Conservation (phyloP, 75 land plant species). For the Adiantum capillusveneris region DNA sequence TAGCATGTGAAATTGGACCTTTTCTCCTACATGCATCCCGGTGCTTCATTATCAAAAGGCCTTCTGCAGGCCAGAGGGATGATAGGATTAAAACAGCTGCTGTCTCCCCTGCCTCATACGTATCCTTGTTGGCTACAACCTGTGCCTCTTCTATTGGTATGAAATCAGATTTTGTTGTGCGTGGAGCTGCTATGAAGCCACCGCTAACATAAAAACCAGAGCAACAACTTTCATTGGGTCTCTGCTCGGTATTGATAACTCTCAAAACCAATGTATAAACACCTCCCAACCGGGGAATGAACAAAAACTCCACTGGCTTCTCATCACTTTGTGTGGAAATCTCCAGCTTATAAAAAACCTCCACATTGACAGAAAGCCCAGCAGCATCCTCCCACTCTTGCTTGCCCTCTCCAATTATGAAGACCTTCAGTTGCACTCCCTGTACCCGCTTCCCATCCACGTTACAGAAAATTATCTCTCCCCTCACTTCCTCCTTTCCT, state of each 20-base stretch:
- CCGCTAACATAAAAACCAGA: not conserved
- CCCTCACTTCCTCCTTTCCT: not conserved
- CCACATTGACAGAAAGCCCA: conserved; percentile 1
- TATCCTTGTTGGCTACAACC: not conserved
- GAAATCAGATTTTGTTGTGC: not conserved
- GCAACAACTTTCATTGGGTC: not conserved
- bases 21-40: not conserved
- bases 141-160: not conserved
- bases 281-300: not conserved
- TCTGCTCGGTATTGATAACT: not conserved
- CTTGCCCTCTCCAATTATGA: not conserved
- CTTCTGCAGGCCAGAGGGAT: conserved; percentile 1
- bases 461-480: not conserved
- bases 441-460: not conserved
- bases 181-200: not conserved
- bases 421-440: not conserved
- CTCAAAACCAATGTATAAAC: not conserved
- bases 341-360: not conserved
- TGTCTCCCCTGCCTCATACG: conserved; percentile 1
- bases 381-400: not conserved
- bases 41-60: not conserved
- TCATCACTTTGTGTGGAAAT: not conserved
- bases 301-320: not conserved
- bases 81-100: not conserved
- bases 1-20: not conserved